These are phyloP conservation scores for Takakia lepidozioides DNA, from an alignment of 225 moss, liverwort and hornwort species.

Conservation along the genomic window DNA sequence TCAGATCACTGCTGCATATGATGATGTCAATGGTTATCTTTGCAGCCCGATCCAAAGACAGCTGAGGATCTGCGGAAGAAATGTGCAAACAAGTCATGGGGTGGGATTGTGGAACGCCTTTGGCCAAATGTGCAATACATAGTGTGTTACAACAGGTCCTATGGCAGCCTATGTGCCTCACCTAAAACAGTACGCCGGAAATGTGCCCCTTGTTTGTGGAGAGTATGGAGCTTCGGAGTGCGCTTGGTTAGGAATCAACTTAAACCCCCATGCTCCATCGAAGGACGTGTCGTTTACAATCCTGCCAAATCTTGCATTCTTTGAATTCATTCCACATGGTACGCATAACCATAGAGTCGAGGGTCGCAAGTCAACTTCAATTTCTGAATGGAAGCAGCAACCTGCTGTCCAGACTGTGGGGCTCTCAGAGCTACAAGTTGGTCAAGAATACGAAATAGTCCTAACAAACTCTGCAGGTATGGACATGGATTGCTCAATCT, in stretches of 20 bases:
- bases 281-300: constrained; percentile 31
- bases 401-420: constrained; percentile 29
- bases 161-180: constrained; percentile 49
- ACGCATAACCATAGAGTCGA: too few species aligned
- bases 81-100: constrained; percentile 24
- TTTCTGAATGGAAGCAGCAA: too few species aligned
- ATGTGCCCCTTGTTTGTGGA: constrained; percentile 33
- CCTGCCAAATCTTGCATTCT: constrained; percentile 45
- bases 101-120: constrained; percentile 48
- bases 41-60: constrained; percentile 41
- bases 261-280: constrained; percentile 20
- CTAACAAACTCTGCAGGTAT: constrained; percentile 56
- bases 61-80: constrained; percentile 31
- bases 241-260: constrained; percentile 52
- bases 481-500: too few species aligned
- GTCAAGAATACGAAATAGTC: constrained; percentile 58
- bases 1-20: not conserved
- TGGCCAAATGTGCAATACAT: constrained; percentile 51
- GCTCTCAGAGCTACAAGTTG: constrained; percentile 41
- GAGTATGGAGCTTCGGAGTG: constrained; percentile 56
- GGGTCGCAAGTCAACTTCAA: too few species aligned
- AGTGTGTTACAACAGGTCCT: constrained; percentile 29
- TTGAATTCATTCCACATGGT: constrained; percentile 41
- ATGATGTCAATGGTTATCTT: not conserved
- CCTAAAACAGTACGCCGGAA: constrained; percentile 22